Conservation (phyloP, 148 eudicot genomes). For the Spergularia bocconei region DNA sequence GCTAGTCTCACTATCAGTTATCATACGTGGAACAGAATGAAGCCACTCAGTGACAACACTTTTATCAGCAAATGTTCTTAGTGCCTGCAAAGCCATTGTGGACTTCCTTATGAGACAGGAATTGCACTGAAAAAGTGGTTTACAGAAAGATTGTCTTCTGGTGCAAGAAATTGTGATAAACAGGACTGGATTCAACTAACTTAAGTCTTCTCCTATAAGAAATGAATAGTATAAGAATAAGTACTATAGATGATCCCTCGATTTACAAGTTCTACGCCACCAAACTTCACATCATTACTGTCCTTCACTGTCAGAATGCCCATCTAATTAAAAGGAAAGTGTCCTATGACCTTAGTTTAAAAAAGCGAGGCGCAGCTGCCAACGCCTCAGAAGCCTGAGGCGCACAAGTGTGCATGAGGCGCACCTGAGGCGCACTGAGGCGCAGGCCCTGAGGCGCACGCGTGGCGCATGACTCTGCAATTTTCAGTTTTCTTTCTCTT, state of each 20-base stretch:
- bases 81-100: constrained; percentile 50
- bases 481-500: too few species aligned
- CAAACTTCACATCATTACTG: background rate
- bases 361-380: too few species aligned
- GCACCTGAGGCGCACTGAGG: too few species aligned
- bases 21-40: constrained; percentile 82
- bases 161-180: constrained; percentile 1
- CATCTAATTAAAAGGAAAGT: background rate
- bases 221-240: background rate
- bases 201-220: background rate
- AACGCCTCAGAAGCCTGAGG: too few species aligned
- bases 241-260: constrained; percentile 1
- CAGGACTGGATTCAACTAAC: background rate
- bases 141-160: background rate
- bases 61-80: constrained; percentile 54
- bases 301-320: background rate
- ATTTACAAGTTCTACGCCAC: background rate
- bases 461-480: too few species aligned
- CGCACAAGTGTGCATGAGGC: too few species aligned
- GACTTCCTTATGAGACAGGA: constrained; percentile 17
- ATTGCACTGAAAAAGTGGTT: background rate
- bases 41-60: constrained; percentile 82
- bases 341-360: too few species aligned
- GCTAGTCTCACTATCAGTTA: constrained; percentile 84
- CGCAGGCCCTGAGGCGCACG: too few species aligned